phyloP scores from a whole-genome alignment of 1,284 basidiomycete genomes.

The Trametes hirsuta region DNA sequence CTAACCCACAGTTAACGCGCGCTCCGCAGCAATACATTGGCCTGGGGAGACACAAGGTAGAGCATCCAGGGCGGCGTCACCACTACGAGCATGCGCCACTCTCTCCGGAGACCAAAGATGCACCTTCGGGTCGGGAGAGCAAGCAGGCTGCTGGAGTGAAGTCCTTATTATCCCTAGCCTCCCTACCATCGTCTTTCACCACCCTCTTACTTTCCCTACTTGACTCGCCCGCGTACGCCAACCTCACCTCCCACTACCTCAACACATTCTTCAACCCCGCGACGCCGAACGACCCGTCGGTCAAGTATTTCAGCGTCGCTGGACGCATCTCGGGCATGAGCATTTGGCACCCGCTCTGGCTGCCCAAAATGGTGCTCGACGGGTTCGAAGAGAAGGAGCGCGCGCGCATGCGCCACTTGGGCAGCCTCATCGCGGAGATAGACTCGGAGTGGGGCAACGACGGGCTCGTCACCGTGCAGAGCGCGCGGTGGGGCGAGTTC shows the following conservation, averaged over 20 bases:
- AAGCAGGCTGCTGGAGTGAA: slow-evolving; percentile 32
- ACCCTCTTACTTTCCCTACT: slow-evolving; percentile 89
- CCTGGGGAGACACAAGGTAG: slow-evolving; percentile 59
- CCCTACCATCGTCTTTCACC: slow-evolving; percentile 81
- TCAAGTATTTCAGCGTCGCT: slow-evolving; percentile 93
- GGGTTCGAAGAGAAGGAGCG: slow-evolving; percentile 65
- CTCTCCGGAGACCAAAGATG: neutral
- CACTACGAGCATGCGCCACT: neutral
- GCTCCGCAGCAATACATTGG: slow-evolving; percentile 77
- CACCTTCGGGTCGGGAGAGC: neutral
- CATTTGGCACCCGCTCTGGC: slow-evolving; percentile 95
- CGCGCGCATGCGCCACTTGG: slow-evolving; percentile 37
- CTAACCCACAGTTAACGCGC: neutral
- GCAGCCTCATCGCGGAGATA: slow-evolving; percentile 23
- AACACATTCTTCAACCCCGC: slow-evolving; percentile 89
- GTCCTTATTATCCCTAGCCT: slow-evolving; percentile 45
- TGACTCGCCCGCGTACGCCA: slow-evolving; percentile 97
- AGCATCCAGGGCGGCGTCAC: slow-evolving; percentile 26
- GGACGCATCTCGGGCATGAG: slow-evolving; percentile 75
- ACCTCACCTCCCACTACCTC: slow-evolving; percentile 88
- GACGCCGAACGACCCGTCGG: slow-evolving; percentile 83
- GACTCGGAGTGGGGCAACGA: slow-evolving; percentile 88
- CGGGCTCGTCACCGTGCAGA: slow-evolving; percentile 89
- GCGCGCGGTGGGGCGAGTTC: slow-evolving; percentile 93
- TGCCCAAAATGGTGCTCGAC: slow-evolving; percentile 94